Evolutionary conservation across 73 alveolate genomes (phyloP).

Genomic region (Urostyla sp.): DNA sequence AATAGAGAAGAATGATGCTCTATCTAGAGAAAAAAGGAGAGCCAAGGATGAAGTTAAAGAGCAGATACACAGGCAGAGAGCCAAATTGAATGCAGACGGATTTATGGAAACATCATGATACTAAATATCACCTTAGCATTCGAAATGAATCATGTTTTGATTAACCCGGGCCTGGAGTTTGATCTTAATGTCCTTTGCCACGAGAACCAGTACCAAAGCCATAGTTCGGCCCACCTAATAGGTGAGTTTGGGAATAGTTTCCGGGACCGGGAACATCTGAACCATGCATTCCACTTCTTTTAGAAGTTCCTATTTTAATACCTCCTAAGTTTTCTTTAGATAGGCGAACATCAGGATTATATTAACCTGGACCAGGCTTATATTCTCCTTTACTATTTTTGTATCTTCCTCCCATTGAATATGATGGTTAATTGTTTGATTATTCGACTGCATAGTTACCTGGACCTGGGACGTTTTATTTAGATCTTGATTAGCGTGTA

Average conservation of each 20-base stretch:
- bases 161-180: conserved; percentile 59
- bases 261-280: conserved; percentile 56
- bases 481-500: background rate
- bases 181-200: background rate
- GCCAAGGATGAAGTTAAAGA: too few species aligned
- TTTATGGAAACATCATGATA: too few species aligned
- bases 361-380: conserved; percentile 49
- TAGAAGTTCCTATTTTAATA: conserved; percentile 37
- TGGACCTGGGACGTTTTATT: conserved; percentile 47
- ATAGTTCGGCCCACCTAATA: conserved; percentile 34
- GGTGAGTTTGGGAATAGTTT: conserved; percentile 2
- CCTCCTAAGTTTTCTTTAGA: conserved; percentile 53
- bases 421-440: conserved; percentile 5
- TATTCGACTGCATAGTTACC: conserved; percentile 34
- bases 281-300: background rate
- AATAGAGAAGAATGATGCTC: too few species aligned
- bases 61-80: too few species aligned
- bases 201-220: conserved; percentile 47
- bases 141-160: too few species aligned
- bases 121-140: too few species aligned
- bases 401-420: conserved; percentile 38
- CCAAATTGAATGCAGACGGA: too few species aligned
- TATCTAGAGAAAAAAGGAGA: too few species aligned
- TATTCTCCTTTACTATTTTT: background rate
- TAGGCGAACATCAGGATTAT: conserved; percentile 29